A percentile compares a stretch with the other conserved stretches of the same genome.
phyloP scores from a whole-genome alignment of 106 monocot genomes.

The Gastrodia elata region DNA sequence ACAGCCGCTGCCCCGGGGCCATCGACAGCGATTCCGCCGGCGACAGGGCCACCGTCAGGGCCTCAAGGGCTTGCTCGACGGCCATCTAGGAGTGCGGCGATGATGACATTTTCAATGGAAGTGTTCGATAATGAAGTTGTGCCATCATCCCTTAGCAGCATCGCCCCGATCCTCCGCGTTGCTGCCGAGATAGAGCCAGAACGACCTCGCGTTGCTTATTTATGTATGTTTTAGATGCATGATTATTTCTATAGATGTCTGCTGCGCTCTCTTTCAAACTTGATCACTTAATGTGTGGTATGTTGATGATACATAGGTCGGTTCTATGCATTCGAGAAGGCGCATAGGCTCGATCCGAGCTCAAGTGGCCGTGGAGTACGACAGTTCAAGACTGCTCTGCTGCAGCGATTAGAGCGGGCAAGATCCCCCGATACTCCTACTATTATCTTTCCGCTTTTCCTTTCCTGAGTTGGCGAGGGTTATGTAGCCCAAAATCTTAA shows the following conservation, averaged over 20 bases:
- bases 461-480: neutral
- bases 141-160: constrained; percentile 68
- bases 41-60: constrained; percentile 22
- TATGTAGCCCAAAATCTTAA: too few relatives aligned
- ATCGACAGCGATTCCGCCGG: constrained; percentile 5
- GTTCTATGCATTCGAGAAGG: constrained; percentile 82
- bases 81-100: constrained; percentile 75
- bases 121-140: constrained; percentile 98
- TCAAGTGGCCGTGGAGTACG: constrained; percentile 72
- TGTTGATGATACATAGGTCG: constrained; percentile 33
- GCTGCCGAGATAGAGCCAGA: constrained; percentile 90
- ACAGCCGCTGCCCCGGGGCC: neutral
- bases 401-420: constrained; percentile 61
- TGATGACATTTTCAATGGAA: constrained; percentile 85
- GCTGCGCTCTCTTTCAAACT: neutral
- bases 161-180: constrained; percentile 80
- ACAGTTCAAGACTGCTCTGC: constrained; percentile 67
- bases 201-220: constrained; percentile 84
- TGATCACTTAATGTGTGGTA: neutral
- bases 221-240: constrained; percentile 36
- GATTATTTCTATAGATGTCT: neutral
- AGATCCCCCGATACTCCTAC: neutral
- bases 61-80: constrained; percentile 53
- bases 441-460: neutral
- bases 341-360: constrained; percentile 63